These are phyloP conservation scores for Cryptococcus jaspeensis DNA, from an alignment of 1,284 basidiomycete genomes.

Conservation along the genomic window DNA sequence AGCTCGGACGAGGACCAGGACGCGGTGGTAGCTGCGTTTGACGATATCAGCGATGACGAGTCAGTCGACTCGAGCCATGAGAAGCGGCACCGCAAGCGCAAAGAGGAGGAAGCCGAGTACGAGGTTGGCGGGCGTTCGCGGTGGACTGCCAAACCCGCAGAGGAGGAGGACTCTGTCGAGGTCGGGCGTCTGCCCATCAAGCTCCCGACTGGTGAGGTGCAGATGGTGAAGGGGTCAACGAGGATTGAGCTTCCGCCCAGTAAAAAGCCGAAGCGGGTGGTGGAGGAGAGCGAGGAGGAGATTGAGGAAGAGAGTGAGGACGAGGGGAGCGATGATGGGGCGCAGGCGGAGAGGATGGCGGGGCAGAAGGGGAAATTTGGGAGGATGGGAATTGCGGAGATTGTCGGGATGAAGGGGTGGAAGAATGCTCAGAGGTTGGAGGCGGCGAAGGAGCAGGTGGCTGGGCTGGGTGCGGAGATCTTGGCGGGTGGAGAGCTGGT, in stretches of 20 bases:
- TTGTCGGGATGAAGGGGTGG: conserved; percentile 57
- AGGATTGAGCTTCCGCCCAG: conserved; percentile 51
- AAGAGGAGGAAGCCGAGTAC: conserved; percentile 46
- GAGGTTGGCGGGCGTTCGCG: conserved; percentile 34
- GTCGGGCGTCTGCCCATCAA: conserved; percentile 81
- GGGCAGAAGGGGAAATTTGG: conserved; percentile 62
- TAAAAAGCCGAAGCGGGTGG: conserved; percentile 38
- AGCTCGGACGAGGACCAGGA: conserved; percentile 24
- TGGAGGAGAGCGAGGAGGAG: conserved; percentile 51
- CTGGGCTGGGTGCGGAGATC: conserved; percentile 83
- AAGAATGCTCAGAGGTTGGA: conserved; percentile 70
- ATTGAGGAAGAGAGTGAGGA: conserved; percentile 53
- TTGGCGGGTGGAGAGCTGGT: conserved; percentile 63
- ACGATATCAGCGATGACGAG: conserved; percentile 15
- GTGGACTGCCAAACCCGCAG: conserved; percentile 28
- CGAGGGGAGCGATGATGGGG: conserved; percentile 55
- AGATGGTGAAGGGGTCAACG: conserved; percentile 51
- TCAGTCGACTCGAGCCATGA: conserved; percentile 14
- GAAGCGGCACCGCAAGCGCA: conserved; percentile 28
- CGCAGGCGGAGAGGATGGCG: conserved; percentile 45
- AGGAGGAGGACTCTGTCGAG: conserved; percentile 42
- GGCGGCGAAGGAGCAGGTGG: conserved; percentile 85
- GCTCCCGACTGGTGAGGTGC: conserved; percentile 71
- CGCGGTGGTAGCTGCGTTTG: conserved; percentile 30
- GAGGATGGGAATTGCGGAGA: conserved; percentile 71